phyloP scores from a whole-genome alignment of 768 basidiomycete genomes.

The Hydnomerulius pinastri region DNA sequence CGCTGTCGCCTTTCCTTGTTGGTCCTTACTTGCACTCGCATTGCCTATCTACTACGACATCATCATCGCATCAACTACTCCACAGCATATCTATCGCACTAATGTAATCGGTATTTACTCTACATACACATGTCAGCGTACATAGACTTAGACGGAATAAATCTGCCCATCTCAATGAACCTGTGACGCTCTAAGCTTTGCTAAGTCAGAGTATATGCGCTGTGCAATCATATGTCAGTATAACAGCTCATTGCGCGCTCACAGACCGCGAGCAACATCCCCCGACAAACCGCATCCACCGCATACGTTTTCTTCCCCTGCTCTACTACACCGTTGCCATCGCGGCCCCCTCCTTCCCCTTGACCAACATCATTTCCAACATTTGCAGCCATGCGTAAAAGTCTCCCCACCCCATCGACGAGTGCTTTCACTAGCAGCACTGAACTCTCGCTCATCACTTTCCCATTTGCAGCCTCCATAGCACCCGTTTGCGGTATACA shows the following conservation, averaged over 20 bases:
- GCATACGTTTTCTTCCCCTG: neutral
- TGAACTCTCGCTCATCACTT: neutral
- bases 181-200: no score
- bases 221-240: neutral
- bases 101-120: neutral
- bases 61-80: neutral
- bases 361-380: neutral
- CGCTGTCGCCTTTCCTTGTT: neutral
- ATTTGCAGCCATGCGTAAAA: conserved; percentile 13
- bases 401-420: conserved; percentile 24
- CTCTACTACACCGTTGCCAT: neutral
- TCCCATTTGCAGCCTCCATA: neutral
- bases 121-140: conserved; percentile 12
- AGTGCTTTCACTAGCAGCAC: conserved; percentile 16
- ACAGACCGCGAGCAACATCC: conserved; percentile 31
- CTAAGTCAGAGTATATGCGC: no score
- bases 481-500: conserved; percentile 12
- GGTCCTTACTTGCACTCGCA: neutral
- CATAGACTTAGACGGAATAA: conserved; percentile 9
- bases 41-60: neutral
- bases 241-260: conserved; percentile 20
- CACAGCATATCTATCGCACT: neutral
- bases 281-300: conserved; percentile 24
- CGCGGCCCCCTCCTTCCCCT: neutral
- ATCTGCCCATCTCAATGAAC: neutral